Evolutionary conservation across 768 basidiomycete genomes (phyloP).

Genomic region (Trametes elegans): DNA sequence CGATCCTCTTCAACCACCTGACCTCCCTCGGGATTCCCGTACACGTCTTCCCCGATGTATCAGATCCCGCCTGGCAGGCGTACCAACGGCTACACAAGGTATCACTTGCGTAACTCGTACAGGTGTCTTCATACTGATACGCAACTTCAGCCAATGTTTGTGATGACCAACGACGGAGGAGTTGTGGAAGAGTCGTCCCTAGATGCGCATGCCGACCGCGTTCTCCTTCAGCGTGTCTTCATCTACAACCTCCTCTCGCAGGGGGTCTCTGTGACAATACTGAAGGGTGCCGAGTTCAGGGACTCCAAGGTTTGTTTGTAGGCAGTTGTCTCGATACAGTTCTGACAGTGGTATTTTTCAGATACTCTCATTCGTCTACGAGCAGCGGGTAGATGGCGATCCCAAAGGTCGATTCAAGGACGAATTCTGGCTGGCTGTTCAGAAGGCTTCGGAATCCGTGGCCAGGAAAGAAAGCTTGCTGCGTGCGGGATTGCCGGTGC

Average conservation of each 20-base stretch:
- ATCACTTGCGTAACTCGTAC: not conserved
- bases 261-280: conserved; percentile 48
- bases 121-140: conserved; percentile 1
- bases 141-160: conserved; percentile 59
- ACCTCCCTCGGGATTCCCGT: conserved; percentile 40
- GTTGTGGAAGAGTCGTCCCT: conserved; percentile 17
- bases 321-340: too few relatives aligned
- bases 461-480: conserved; percentile 6
- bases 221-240: conserved; percentile 49
- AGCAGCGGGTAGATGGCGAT: conserved; percentile 28
- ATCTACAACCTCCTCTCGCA: conserved; percentile 47
- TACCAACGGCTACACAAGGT: conserved; percentile 46
- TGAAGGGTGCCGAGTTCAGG: conserved; percentile 55
- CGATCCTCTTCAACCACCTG: conserved; percentile 51
- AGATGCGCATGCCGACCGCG: conserved; percentile 23
- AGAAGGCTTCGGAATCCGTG: conserved; percentile 13
- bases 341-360: conserved; percentile 23
- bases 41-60: conserved; percentile 43
- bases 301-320: conserved; percentile 53
- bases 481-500: not conserved
- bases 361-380: conserved; percentile 60
- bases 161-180: conserved; percentile 56
- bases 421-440: conserved; percentile 21
- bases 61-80: conserved; percentile 48
- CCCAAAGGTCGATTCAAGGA: conserved; percentile 14